phyloP scores from a whole-genome alignment of 164 flowering plant species.

The Santalum album region DNA sequence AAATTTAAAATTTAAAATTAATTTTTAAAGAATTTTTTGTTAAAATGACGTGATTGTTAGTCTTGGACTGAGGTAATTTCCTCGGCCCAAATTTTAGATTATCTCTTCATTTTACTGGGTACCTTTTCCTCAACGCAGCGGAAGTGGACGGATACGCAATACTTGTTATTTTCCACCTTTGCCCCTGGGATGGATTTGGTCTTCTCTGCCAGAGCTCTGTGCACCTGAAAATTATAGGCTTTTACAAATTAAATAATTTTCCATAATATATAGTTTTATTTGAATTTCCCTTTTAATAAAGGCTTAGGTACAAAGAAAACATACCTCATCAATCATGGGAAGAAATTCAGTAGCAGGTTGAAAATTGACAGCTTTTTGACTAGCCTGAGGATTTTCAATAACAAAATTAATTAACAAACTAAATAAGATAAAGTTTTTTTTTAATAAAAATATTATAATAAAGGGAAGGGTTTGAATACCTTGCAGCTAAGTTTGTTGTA shows the following conservation, averaged over 20 bases:
- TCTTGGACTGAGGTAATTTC: no score
- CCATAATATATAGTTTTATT: no score
- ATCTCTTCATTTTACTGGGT: no score
- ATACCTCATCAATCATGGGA: conserved; percentile 80
- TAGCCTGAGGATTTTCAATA: conserved; percentile 25
- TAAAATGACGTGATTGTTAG: no score
- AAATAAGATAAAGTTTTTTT: no score
- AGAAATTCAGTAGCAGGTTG: conserved; percentile 78
- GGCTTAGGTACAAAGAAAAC: conserved; percentile 4
- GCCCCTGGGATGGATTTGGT: conserved; percentile 50
- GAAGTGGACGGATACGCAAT: conserved; percentile 60
- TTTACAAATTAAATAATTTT: no score
- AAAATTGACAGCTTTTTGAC: conserved; percentile 40
- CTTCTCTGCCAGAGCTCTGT: conserved; percentile 35
- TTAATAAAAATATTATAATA: no score
- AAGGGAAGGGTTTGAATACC: no score
- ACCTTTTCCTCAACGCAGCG: conserved; percentile 70
- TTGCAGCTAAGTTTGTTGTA: conserved; percentile 25
- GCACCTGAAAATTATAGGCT: conserved; percentile 37
- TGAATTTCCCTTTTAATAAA: no score
- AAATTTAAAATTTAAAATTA: no score
- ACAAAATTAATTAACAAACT: background rate
- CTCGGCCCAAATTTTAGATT: no score
- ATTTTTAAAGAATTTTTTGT: no score
- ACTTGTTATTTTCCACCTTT: conserved; percentile 55